Evolutionary conservation across 2,329 filamentous ascomycete species (phyloP).

Genomic region (Sporothrix protearum): DNA sequence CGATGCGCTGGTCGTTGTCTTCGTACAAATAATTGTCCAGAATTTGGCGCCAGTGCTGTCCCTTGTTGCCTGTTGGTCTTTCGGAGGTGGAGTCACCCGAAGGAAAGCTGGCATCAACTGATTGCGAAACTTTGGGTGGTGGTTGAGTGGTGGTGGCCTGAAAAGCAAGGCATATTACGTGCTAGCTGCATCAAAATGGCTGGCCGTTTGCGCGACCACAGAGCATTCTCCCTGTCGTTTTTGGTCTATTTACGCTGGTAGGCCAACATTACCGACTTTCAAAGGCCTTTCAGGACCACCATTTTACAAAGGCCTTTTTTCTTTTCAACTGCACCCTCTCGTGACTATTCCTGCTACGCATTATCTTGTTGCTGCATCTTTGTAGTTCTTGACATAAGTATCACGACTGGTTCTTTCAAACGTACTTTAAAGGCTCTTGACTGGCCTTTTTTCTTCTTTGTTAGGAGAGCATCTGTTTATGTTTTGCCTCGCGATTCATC

Average conservation of each 20-base stretch:
- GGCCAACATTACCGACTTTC: no score
- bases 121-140: neutral
- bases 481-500: neutral
- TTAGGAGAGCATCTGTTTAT: neutral
- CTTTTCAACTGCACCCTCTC: neutral
- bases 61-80: neutral
- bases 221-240: neutral
- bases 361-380: neutral
- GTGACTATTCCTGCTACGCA: neutral
- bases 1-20: neutral
- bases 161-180: constrained; percentile 10
- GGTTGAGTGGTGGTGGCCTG: neutral
- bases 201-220: neutral
- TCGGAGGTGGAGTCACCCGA: constrained; percentile 1
- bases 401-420: neutral
- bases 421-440: no score
- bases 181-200: neutral
- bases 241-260: neutral
- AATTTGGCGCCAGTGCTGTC: neutral
- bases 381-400: neutral
- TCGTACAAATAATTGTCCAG: no score
- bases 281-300: neutral
- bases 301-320: neutral
- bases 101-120: constrained; percentile 11
- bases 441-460: neutral